Conservation (phyloP, 257 asterid species). For the Solanum boliviense region DNA sequence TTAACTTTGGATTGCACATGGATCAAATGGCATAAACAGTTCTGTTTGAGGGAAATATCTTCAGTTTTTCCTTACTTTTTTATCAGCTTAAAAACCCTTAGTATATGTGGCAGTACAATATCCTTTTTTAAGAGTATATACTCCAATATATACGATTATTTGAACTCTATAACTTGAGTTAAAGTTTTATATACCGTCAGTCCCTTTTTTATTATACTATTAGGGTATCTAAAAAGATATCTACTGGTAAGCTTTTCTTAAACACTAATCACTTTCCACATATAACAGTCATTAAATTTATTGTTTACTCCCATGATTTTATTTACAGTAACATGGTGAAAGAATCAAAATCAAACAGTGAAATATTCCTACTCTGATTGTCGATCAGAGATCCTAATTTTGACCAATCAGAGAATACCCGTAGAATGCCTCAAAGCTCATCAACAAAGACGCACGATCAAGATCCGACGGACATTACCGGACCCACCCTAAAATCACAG, state of each 20-base stretch:
- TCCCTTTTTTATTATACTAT: not conserved
- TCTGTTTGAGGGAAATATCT: not conserved
- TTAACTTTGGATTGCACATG: not conserved
- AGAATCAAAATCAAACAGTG: not conserved
- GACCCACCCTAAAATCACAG: constrained; percentile 42
- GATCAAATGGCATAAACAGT: not conserved
- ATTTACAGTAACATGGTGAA: not conserved
- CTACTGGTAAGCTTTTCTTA: not conserved
- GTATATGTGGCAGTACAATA: not conserved
- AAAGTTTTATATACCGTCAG: not conserved
- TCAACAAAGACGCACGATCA: constrained; percentile 28
- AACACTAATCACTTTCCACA: not conserved
- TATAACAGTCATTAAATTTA: not conserved
- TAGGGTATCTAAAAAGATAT: not conserved
- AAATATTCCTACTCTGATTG: not conserved
- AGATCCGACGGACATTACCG: constrained; percentile 40
- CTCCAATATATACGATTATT: not conserved
- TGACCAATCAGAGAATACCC: constrained; percentile 4
- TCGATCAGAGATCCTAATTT: constrained; percentile 37
- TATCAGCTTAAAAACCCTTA: not conserved
- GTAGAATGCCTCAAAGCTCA: constrained; percentile 40
- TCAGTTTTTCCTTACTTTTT: not conserved
- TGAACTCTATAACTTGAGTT: not conserved
- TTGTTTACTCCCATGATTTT: not conserved
- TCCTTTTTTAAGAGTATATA: not conserved